Evolutionary conservation across 768 basidiomycete genomes (phyloP).

Genomic region (Phylloporus scabripes): DNA sequence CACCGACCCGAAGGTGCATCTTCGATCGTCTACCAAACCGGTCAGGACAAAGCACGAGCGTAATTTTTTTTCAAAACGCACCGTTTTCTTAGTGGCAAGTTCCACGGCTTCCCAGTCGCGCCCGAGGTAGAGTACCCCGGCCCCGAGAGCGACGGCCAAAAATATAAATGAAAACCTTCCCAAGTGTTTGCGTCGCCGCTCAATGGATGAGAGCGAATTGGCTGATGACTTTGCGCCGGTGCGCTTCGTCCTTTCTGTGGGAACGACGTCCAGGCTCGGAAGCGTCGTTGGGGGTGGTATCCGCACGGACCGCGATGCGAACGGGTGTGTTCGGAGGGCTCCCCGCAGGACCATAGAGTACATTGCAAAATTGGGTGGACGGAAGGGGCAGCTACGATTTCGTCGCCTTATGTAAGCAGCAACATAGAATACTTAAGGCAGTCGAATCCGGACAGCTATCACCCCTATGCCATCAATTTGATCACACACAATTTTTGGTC

Average conservation of each 20-base stretch:
- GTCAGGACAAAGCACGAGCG: not conserved
- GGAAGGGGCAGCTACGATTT: too few species aligned
- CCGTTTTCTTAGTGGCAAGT: constrained; percentile 57
- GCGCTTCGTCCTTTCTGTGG: constrained; percentile 38
- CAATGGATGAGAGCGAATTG: constrained; percentile 72
- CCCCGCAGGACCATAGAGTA: not conserved
- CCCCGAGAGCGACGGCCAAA: constrained; percentile 51
- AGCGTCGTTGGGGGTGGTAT: constrained; percentile 18
- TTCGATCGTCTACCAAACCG: constrained; percentile 43
- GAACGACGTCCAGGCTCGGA: constrained; percentile 54
- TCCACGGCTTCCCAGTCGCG: constrained; percentile 76
- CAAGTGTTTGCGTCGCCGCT: constrained; percentile 57
- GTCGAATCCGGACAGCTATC: too few species aligned
- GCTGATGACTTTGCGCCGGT: constrained; percentile 79
- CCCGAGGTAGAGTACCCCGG: constrained; percentile 61
- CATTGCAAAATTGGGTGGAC: too few species aligned
- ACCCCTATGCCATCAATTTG: too few species aligned
- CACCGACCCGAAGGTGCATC: constrained; percentile 57
- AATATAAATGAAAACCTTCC: constrained; percentile 50
- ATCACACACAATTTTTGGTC: too few species aligned
- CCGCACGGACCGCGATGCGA: constrained; percentile 19
- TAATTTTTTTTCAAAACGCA: constrained; percentile 38
- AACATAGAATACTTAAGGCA: too few species aligned
- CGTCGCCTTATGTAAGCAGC: too few species aligned
- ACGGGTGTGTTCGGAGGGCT: constrained; percentile 16